Conservation (phyloP, 2,329 filamentous ascomycete genomes). For the Thielaviopsis musarum region DNA sequence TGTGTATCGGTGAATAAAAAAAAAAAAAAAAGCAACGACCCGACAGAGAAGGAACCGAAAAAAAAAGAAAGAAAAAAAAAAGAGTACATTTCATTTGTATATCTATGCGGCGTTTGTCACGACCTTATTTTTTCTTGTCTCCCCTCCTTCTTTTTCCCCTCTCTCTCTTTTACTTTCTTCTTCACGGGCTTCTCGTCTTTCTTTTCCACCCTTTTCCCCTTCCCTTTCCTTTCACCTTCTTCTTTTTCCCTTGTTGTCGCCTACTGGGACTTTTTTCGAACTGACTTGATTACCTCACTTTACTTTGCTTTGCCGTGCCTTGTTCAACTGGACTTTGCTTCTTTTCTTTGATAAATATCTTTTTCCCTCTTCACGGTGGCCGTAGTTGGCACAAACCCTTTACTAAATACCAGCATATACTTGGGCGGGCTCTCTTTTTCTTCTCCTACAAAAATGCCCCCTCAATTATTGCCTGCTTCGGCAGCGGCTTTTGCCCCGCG, state of each 20-base stretch:
- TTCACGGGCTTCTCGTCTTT: constrained; percentile 14
- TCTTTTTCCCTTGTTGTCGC: constrained; percentile 18
- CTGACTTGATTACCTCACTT: constrained; percentile 1
- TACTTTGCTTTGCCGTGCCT: constrained; percentile 20
- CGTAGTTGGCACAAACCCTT: no score
- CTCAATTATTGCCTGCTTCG: constrained; percentile 83
- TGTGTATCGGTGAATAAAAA: no score
- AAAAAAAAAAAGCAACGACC: no score
- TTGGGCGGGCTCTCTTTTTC: constrained; percentile 9
- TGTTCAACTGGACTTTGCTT: no score
- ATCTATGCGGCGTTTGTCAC: no score
- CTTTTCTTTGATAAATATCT: no score
- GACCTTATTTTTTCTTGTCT: neutral
- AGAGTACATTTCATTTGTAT: no score
- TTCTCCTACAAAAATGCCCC: constrained; percentile 51
- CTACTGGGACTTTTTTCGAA: neutral
- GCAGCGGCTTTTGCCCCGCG: constrained; percentile 91
- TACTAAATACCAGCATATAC: no score
- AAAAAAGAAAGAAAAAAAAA: no score
- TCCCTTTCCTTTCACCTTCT: constrained; percentile 6
- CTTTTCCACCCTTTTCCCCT: constrained; percentile 1
- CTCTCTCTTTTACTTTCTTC: constrained; percentile 19
- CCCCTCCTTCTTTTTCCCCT: constrained; percentile 26
- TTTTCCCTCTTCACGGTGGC: no score
- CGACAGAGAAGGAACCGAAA: no score